These are phyloP conservation scores for Neurospora pannonica DNA, from an alignment of 495 filamentous ascomycete species.

Conservation along the genomic window DNA sequence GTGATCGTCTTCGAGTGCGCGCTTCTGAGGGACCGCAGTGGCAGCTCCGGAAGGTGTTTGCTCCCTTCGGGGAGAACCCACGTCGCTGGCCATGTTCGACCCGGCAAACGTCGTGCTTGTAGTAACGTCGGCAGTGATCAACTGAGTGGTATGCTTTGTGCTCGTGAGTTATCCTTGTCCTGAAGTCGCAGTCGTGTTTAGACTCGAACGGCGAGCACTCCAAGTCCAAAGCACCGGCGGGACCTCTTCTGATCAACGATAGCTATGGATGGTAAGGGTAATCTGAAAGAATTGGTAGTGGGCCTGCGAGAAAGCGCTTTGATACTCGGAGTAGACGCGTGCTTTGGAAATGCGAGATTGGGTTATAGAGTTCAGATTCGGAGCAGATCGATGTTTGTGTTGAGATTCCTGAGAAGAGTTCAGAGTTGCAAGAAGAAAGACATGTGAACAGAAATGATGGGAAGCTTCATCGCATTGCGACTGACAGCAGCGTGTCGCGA, in stretches of 20 bases:
- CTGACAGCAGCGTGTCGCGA: background rate
- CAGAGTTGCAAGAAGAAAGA: background rate
- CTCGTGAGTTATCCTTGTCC: background rate
- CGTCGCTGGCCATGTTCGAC: constrained; percentile 28
- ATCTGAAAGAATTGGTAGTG: background rate
- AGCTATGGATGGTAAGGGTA: background rate
- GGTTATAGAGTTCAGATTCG: background rate
- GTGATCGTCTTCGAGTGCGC: constrained; percentile 42
- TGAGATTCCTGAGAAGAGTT: background rate
- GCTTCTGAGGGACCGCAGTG: constrained; percentile 50
- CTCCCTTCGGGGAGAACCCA: constrained; percentile 29
- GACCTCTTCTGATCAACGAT: background rate
- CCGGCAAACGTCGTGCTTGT: background rate
- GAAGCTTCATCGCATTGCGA: background rate
- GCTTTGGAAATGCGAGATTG: background rate
- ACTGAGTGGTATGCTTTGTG: background rate
- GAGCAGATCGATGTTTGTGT: background rate
- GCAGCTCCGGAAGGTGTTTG: constrained; percentile 28
- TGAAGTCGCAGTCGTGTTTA: background rate
- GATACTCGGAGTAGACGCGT: background rate
- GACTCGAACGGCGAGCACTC: background rate
- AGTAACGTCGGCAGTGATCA: background rate
- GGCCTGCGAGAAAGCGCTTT: background rate
- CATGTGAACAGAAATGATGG: background rate
- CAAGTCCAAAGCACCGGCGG: background rate